Evolutionary conservation across 805 yeast genomes (phyloP), one percentile per base, ranked within the genome.

Genomic region (Ogataea allantospora): DNA sequence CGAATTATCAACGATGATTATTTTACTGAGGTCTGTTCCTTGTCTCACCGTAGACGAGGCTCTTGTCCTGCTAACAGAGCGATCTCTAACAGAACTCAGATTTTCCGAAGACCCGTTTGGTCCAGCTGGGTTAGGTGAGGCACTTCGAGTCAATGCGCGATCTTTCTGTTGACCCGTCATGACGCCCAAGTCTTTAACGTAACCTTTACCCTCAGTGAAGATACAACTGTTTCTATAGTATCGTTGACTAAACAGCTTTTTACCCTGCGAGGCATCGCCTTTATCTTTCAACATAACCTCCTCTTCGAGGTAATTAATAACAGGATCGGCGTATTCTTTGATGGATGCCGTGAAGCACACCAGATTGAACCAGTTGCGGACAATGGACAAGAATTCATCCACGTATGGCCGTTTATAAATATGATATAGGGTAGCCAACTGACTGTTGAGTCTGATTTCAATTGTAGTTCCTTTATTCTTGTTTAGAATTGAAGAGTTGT

Each of bases 291-390:
- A 63, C 51, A 52, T 30, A 17, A 55, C 65, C 38, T 82, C 86
- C 51, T 73, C 70, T 58, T 91, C 98, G 14, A 91, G 68, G 80
- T 89, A 86, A 62, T 91, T 91, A 35, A 93, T 86, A 34, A 93
- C 95, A 0, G 99, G 98, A 55, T 93, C 99, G 0, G 99, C 98
- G 55, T 93, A 93, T 57, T 88, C 96, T 59, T 80, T 78, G 44
- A 93, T 89, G 26, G 95, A 83, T 2, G 99, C 99, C 0, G 99
- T 93, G 68, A 93, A 93, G 7, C 95, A 78, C 21, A 88, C 89
- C 28, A 93, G 66, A 50, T 88, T 83, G 63, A 77, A 93, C 97
- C 97, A 91, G 51, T 78, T 77, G 35, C 82, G 70, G 7, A 88
- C 93, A 44, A 81, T 81, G 42, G 77, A 68, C 17, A 93, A 67